Conservation (phyloP, 108 stramenopile genomes). For the Chaetoceros tenuissimus region DNA sequence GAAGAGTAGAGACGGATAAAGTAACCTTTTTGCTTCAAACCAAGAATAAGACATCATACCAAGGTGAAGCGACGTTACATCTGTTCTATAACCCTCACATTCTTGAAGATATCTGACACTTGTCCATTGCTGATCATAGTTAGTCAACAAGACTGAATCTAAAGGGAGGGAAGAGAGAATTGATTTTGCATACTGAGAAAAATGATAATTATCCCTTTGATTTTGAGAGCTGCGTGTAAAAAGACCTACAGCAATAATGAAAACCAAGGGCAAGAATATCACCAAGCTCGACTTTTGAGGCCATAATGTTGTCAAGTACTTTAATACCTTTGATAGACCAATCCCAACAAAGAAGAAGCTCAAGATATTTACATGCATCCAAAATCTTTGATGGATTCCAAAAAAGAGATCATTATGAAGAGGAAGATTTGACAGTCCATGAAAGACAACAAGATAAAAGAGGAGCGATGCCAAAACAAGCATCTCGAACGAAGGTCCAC, state of each 20-base stretch:
- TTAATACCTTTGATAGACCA: slow-evolving; percentile 9
- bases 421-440: slow-evolving; percentile 61
- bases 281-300: background rate
- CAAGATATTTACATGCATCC: slow-evolving; percentile 75
- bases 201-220: slow-evolving; percentile 26
- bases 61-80: slow-evolving; percentile 46
- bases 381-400: slow-evolving; percentile 77
- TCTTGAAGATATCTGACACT: slow-evolving; percentile 66
- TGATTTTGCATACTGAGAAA: slow-evolving; percentile 54
- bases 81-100: slow-evolving; percentile 54
- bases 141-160: slow-evolving; percentile 49
- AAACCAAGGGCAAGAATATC: slow-evolving; percentile 5
- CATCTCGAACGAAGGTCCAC: slow-evolving; percentile 3
- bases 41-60: slow-evolving; percentile 74
- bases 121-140: slow-evolving; percentile 82
- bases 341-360: slow-evolving; percentile 27
- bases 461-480: slow-evolving; percentile 15
- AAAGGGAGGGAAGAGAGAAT: slow-evolving; percentile 49
- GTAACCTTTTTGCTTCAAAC: slow-evolving; percentile 40
- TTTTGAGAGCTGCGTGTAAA: slow-evolving; percentile 4
- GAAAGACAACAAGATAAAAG: slow-evolving; percentile 65
- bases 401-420: slow-evolving; percentile 47
- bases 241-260: slow-evolving; percentile 2
- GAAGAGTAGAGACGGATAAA: slow-evolving; percentile 36
- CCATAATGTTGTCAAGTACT: background rate